Conservation (phyloP, 805 yeast genomes). For the Candida endomychidarum region DNA sequence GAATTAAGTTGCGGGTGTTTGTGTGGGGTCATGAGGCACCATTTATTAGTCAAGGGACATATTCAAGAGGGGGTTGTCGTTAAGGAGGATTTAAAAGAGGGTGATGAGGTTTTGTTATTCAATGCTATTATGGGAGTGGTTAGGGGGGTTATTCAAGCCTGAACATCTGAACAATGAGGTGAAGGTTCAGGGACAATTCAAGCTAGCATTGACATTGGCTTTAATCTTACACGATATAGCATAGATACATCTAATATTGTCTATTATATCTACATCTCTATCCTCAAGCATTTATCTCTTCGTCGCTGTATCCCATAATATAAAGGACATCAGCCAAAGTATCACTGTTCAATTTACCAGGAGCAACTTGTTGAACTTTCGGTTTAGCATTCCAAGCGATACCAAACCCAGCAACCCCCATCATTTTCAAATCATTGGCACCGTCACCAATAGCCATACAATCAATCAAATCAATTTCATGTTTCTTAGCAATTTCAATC, state of each 20-base stretch:
- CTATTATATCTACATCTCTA: background rate
- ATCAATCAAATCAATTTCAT: conserved; percentile 47
- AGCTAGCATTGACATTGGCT: too few species aligned
- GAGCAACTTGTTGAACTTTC: conserved; percentile 80
- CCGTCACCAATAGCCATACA: conserved; percentile 95
- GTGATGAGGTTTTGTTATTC: conserved; percentile 70
- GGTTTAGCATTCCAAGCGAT: conserved; percentile 98
- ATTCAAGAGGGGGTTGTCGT: conserved; percentile 54
- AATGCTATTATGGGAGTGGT: conserved; percentile 85
- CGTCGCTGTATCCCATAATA: conserved; percentile 70
- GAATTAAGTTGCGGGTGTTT: conserved; percentile 75
- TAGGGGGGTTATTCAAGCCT: too few species aligned
- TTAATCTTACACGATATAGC: too few species aligned
- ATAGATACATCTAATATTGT: too few species aligned
- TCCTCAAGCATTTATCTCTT: conserved; percentile 46
- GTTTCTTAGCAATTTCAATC: conserved; percentile 55
- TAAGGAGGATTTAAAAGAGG: conserved; percentile 50
- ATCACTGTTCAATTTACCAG: conserved; percentile 73
- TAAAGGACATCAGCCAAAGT: conserved; percentile 74
- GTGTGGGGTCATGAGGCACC: conserved; percentile 77
- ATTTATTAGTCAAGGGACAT: conserved; percentile 52
- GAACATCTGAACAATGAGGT: too few species aligned
- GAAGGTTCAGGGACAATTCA: too few species aligned
- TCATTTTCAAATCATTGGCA: conserved; percentile 92
- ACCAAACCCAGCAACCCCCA: conserved; percentile 89